Base-by-base conservation (phyloP, 495 filamentous ascomycete species). In the Neurospora sp. region DNA sequence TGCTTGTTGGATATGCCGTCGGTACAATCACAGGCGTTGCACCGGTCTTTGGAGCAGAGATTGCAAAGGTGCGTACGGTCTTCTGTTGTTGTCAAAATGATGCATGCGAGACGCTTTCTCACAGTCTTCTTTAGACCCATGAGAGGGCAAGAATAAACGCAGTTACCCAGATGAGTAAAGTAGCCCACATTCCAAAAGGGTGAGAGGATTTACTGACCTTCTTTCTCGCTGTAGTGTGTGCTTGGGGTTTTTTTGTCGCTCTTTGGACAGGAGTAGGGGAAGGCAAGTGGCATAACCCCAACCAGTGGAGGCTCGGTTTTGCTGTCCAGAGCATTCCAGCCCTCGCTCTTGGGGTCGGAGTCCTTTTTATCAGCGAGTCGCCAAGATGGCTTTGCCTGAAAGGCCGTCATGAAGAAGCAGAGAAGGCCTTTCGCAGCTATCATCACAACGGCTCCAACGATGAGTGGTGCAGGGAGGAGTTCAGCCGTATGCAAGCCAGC, bases 321-420 rank as follows among this genome's bases (percentile, higher is more conserved):
- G 84, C 85, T 18, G 83, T 89, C 35, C 87, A 89, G 73, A 82
- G 81, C 40, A 76, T 85, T 1, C 88, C 87, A 8, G 82, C 85
- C 8, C 59, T 89, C 4, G 73, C 86, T n/a, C 80, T 90, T 31
- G 80, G 78, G 8, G 72, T 79, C 9, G 86, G 87, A 12, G 78
- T 87, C 39, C 84, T 83, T 75, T 87, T 87, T 74, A 81, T 89
- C 14, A 81, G 82, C 10, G 88, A 89, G 75, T 87, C 85, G 0
- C 88, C 88, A 14, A 79, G 88, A 68, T 90, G 87, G 87, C 80
- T 90, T 9, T 84, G 87, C 39, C 82, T 87, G 72, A 83, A 85
- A 72, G 86, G 84, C 68, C 83, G 82, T 40, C 73, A 83, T 65
- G 81, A 80, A 14, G 84, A 84, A 70, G 85, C 82, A 8, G 81